Conservation (phyloP, 257 asterid genomes). For the Prunella vulgaris region DNA sequence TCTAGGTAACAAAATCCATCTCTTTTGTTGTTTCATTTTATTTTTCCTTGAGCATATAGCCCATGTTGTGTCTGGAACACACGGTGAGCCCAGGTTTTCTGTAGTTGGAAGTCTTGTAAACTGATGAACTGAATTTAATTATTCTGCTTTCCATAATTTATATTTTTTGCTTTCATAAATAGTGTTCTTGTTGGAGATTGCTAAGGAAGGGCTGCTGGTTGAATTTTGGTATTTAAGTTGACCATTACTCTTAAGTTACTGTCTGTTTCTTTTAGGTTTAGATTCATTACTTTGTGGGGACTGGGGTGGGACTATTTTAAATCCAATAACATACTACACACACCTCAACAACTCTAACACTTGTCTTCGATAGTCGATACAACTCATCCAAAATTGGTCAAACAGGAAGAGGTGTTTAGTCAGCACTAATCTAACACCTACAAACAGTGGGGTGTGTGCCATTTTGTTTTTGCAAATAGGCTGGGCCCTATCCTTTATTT, state of each 20-base stretch:
- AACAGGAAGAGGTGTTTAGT: neutral
- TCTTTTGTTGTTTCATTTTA: constrained; percentile 8
- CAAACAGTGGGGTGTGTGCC: neutral
- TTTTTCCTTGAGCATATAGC: constrained; percentile 9
- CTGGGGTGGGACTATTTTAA: neutral
- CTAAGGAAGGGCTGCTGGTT: neutral
- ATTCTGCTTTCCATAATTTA: neutral
- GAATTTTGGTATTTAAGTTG: neutral
- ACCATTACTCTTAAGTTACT: neutral
- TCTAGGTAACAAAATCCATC: constrained; percentile 54
- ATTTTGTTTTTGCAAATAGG: neutral
- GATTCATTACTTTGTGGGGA: neutral
- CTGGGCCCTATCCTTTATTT: neutral
- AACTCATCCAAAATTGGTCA: neutral
- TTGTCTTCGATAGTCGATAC: neutral
- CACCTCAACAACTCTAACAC: neutral
- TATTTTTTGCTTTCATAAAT: neutral
- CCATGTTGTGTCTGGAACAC: constrained; percentile 16
- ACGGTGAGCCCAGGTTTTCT: neutral
- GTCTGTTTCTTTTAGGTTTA: neutral
- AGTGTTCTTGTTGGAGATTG: neutral
- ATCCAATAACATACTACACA: neutral
- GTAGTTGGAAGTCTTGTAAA: constrained; percentile 3
- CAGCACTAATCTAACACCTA: neutral
- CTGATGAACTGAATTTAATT: neutral